Percentiles rank a stretch among this genome's conserved stretches.
Conservation (phyloP, 2,329 filamentous ascomycete genomes). For the Nemania diffusa region DNA sequence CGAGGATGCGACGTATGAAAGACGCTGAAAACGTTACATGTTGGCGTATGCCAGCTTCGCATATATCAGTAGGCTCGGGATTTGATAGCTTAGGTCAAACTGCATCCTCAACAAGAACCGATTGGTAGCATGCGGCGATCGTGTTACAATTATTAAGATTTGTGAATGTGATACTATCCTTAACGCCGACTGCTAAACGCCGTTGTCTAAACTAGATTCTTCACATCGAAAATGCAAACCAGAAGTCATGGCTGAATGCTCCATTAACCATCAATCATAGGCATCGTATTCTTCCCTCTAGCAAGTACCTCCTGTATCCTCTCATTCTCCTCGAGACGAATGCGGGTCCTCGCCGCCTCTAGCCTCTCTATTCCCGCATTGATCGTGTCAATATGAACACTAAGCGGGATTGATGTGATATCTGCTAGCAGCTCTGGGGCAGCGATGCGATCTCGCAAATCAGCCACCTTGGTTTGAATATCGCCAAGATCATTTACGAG, state of each 20-base stretch:
- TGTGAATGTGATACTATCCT: neutral
- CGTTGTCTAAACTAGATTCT: neutral
- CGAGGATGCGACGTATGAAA: neutral
- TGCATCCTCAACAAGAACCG: too few relatives aligned
- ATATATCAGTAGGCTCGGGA: too few relatives aligned
- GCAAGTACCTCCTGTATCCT: conserved; percentile 18
- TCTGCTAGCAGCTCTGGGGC: conserved; percentile 70
- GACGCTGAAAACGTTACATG: too few relatives aligned
- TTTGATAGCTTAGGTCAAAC: too few relatives aligned
- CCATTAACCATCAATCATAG: conserved; percentile 24
- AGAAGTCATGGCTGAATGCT: neutral
- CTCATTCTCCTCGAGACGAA: conserved; percentile 27
- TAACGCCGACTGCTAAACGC: conserved; percentile 17
- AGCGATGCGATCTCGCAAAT: conserved; percentile 76
- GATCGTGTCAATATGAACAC: conserved; percentile 80
- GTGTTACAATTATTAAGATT: too few relatives aligned
- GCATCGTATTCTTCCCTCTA: conserved; percentile 10
- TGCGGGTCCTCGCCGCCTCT: conserved; percentile 61
- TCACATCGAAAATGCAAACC: neutral
- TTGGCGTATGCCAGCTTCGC: too few relatives aligned
- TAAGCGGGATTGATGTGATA: conserved; percentile 67
- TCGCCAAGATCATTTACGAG: conserved; percentile 78
- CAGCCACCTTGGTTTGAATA: conserved; percentile 76
- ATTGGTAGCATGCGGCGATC: too few relatives aligned
- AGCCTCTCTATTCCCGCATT: conserved; percentile 77